phyloP scores from a whole-genome alignment of 179 eudicot genomes.

The Silene noctiflora region DNA sequence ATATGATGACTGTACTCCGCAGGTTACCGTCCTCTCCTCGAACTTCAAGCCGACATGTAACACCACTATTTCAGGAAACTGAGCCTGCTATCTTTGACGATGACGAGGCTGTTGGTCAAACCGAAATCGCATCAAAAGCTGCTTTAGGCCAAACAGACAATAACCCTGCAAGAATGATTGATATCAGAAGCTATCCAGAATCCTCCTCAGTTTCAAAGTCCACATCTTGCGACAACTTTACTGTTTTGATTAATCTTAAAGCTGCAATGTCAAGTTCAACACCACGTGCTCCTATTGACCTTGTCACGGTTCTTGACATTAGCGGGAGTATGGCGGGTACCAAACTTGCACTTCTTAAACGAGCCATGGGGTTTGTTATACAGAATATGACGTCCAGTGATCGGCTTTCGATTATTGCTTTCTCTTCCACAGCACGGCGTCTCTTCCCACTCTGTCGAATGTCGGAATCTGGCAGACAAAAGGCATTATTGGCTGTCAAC shows the following conservation, averaged over 20 bases:
- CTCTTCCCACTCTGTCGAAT: slow-evolving; percentile 57
- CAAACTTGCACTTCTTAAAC: slow-evolving; percentile 59
- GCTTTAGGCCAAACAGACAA: slow-evolving; percentile 21
- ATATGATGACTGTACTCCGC: slow-evolving; percentile 40
- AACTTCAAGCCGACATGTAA: slow-evolving; percentile 25
- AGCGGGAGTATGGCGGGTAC: slow-evolving; percentile 83
- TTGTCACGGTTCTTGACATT: slow-evolving; percentile 62
- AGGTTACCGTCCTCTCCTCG: slow-evolving; percentile 41
- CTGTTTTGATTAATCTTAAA: slow-evolving; percentile 56
- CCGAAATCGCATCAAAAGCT: slow-evolving; percentile 14
- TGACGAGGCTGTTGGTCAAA: slow-evolving; percentile 40
- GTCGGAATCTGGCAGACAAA: slow-evolving; percentile 45
- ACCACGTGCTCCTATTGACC: slow-evolving; percentile 58
- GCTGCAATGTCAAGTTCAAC: slow-evolving; percentile 40
- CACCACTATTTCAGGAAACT: slow-evolving; percentile 31
- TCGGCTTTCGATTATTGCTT: slow-evolving; percentile 61
- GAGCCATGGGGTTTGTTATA: slow-evolving; percentile 70
- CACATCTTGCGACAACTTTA: slow-evolving; percentile 32
- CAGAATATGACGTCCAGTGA: slow-evolving; percentile 56
- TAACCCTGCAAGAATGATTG: slow-evolving; percentile 36
- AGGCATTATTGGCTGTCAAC: slow-evolving; percentile 54
- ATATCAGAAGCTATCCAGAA: slow-evolving; percentile 51
- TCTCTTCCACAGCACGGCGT: slow-evolving; percentile 66
- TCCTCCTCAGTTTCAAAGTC: slow-evolving; percentile 43
- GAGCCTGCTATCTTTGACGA: slow-evolving; percentile 59